Evolutionary conservation across 179 eudicot genomes (phyloP), one percentile per base, ranked within the genome.

Genomic region (Beta macrorhiza): DNA sequence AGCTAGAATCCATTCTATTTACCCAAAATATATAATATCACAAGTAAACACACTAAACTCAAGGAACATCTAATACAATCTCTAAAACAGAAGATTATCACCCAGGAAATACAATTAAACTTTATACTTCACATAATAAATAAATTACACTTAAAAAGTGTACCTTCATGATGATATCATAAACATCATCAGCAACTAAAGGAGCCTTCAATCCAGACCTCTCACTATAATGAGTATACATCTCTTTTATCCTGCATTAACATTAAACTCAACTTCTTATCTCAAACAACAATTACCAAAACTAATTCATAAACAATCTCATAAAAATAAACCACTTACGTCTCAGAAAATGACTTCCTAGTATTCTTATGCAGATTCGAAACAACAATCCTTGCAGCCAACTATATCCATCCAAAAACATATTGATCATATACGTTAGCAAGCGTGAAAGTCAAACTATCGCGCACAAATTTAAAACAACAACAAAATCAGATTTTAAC

Each of bases 281-380:
- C 13, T 67, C 8, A 37, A 5, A 7, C 13, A 5, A 25, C 16
- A 5, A 25, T 16, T 1, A 29, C 22, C 29, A 49, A 51, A 1
- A 12, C 20, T 1, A 58, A 71, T n/a, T 16, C 5, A 45, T 22
- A 49, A 55, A 68, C 9, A 19, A 15, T 32, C 37, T 32, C 37
- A 32, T 32, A 42, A 5, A 19, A 17, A 0, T 7, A 77, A 3
- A 64, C 42, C 5, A 82, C 97, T 87, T 83, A 97, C 99, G 98
- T 97, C 86, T 97, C 98, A 0, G 99, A 97, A 82, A 97, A 97
- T 7, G 89, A 91, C 74, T 94, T 94, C 86, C 85, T 94, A 0
- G 99, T 94, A 84, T 94, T 97, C 92, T 97, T 97, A 83, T 97
- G 99, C 83, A 97, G 86, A 78, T 97, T 97, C 16, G 99, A 94